Conservation (phyloP, 768 basidiomycete species). For the Tricholoma furcatifolium region DNA sequence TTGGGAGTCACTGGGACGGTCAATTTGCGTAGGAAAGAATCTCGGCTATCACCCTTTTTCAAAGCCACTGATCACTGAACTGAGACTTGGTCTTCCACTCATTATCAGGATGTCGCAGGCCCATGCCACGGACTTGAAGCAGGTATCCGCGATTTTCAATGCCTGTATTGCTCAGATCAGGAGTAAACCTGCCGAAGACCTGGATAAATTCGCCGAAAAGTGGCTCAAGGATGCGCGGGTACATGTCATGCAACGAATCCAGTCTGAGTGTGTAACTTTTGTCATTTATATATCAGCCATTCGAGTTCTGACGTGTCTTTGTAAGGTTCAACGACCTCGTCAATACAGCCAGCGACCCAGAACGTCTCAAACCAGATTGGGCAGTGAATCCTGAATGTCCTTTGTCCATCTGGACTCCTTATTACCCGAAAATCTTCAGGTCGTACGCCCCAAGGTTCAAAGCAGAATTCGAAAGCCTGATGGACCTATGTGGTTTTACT, state of each 20-base stretch:
- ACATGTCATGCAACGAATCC: conserved; percentile 1
- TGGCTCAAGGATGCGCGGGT: conserved; percentile 5
- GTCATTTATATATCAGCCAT: background rate
- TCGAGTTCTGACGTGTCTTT: background rate
- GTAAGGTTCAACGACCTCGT: background rate
- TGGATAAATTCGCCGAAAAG: conserved; percentile 4
- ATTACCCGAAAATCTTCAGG: background rate
- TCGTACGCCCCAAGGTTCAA: background rate
- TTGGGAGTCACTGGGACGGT: no score
- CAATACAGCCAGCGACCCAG: background rate
- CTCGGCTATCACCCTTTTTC: no score
- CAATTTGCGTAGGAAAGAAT: no score
- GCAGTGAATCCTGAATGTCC: background rate
- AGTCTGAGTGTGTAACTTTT: background rate
- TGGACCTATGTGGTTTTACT: conserved; percentile 5
- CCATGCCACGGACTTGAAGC: conserved; percentile 2
- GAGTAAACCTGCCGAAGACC: background rate
- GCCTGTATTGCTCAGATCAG: conserved; percentile 6
- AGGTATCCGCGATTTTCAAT: conserved; percentile 11
- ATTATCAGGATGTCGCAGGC: no score
- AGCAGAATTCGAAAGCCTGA: background rate
- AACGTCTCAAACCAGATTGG: background rate
- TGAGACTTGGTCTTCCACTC: no score
- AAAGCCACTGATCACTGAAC: no score
- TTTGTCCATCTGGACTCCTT: background rate